Percentiles rank a stretch among this genome's conserved stretches.
These are phyloP conservation scores for barley (Hordeum vulgare) DNA, from an alignment of 176 grass and related monocot species.

Conservation along the genomic window DNA sequence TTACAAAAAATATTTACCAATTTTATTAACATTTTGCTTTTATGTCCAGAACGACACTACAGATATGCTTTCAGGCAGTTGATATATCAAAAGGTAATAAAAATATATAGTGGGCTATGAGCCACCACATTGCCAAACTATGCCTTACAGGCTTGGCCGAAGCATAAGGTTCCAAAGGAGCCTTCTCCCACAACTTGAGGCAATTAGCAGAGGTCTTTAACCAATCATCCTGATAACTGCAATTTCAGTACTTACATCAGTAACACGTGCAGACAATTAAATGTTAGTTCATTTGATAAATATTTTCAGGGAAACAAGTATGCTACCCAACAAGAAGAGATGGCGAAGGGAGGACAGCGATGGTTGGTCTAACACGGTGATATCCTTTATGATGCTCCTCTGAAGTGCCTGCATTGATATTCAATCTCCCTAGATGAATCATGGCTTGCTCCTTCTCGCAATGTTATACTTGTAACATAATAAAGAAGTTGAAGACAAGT, in stretches of 20 bases:
- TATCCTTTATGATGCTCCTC: constrained; percentile 78
- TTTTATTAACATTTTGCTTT: background rate
- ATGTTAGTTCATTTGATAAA: constrained; percentile 18
- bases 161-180: constrained; percentile 96
- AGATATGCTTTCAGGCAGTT: background rate
- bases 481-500: constrained; percentile 8
- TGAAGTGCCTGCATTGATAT: constrained; percentile 45
- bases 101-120: background rate
- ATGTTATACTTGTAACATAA: constrained; percentile 23
- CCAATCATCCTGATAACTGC: constrained; percentile 99
- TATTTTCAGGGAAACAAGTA: constrained; percentile 24
- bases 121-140: background rate
- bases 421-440: constrained; percentile 48
- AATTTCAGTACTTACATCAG: constrained; percentile 30
- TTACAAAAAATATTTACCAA: background rate
- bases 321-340: constrained; percentile 86
- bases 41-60: background rate
- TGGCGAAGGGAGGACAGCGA: constrained; percentile 63
- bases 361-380: constrained; percentile 62
- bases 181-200: constrained; percentile 88
- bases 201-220: constrained; percentile 68
- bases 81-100: background rate
- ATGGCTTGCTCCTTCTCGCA: constrained; percentile 43
- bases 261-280: constrained; percentile 18
- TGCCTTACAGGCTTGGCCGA: constrained; percentile 76